phyloP scores from a whole-genome alignment of 2,329 filamentous ascomycete genomes.

The Fusarium armeniacum region DNA sequence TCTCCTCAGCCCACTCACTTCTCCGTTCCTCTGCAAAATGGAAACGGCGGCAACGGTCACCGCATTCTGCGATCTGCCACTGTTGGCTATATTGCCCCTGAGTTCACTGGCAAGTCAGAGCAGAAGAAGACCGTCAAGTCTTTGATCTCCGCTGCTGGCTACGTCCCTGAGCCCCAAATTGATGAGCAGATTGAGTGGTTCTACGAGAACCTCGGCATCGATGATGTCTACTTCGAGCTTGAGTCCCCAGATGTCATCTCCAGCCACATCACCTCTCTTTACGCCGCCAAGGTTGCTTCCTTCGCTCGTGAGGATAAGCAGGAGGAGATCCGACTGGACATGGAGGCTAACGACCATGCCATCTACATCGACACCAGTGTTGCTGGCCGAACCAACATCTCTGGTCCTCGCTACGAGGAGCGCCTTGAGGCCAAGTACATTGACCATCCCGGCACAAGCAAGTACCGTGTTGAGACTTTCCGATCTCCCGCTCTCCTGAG shows the following conservation, averaged over 20 bases:
- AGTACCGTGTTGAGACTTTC: slow-evolving; percentile 98
- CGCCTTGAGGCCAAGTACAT: slow-evolving; percentile 96
- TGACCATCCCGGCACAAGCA: slow-evolving; percentile 78
- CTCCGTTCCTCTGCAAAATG: slow-evolving; percentile 70
- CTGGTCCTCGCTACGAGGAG: slow-evolving; percentile 92
- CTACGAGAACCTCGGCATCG: slow-evolving; percentile 96
- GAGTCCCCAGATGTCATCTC: slow-evolving; percentile 89
- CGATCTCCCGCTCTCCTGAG: slow-evolving; percentile 87
- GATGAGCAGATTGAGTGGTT: slow-evolving; percentile 94
- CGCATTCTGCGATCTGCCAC: slow-evolving; percentile 88
- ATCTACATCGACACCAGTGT: slow-evolving; percentile 99
- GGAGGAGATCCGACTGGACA: slow-evolving; percentile 94
- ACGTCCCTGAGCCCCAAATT: slow-evolving; percentile 87
- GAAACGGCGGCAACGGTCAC: slow-evolving; percentile 71
- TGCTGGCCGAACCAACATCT: slow-evolving; percentile 81
- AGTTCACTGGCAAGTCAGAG: slow-evolving; percentile 91
- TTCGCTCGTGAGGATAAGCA: slow-evolving; percentile 93
- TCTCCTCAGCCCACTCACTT: slow-evolving; percentile 92
- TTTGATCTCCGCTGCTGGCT: slow-evolving; percentile 81
- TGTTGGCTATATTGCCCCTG: slow-evolving; percentile 93
- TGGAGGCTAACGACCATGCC: slow-evolving; percentile 93
- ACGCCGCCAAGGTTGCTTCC: slow-evolving; percentile 95
- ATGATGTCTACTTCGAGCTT: slow-evolving; percentile 97
- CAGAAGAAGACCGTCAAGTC: slow-evolving; percentile 93
- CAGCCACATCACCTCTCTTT: slow-evolving; percentile 94